A percentile compares a stretch with the other conserved stretches of the same genome.
Conservation (phyloP, 83 land plant species). For the Picea abies region DNA sequence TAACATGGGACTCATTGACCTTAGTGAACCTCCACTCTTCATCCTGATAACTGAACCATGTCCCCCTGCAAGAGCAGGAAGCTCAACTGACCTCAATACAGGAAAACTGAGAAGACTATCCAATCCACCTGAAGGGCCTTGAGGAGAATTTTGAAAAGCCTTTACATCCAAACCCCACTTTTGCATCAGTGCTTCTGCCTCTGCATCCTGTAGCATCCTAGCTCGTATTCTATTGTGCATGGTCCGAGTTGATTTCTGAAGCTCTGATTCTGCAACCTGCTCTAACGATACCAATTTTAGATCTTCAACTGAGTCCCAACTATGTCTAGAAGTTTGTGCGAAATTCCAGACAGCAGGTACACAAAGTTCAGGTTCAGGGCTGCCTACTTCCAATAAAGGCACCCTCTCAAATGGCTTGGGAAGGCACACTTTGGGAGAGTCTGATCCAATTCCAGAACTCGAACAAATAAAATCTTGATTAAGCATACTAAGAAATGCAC, state of each 20-base stretch:
- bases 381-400: constrained; percentile 3
- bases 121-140: constrained; percentile 11
- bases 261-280: not conserved
- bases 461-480: constrained; percentile 12
- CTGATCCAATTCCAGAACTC: constrained; percentile 19
- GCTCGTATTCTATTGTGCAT: constrained; percentile 30
- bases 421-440: constrained; percentile 27
- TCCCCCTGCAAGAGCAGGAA: no score
- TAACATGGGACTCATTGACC: constrained; percentile 36
- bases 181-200: constrained; percentile 30
- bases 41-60: constrained; percentile 19
- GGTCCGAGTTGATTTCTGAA: constrained; percentile 25
- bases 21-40: constrained; percentile 40
- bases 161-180: constrained; percentile 31
- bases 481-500: constrained; percentile 23
- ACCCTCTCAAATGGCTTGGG: constrained; percentile 31
- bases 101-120: constrained; percentile 14
- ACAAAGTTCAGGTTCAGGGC: no score
- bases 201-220: constrained; percentile 31
- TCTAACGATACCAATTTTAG: constrained; percentile 12
- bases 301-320: constrained; percentile 13
- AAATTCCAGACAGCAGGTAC: not conserved
- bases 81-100: no score
- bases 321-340: not conserved
- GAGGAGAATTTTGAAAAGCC: constrained; percentile 9